These are phyloP conservation scores for Eutrema heterophyllum DNA, from an alignment of 345 rosid genomes.

Conservation along the genomic window DNA sequence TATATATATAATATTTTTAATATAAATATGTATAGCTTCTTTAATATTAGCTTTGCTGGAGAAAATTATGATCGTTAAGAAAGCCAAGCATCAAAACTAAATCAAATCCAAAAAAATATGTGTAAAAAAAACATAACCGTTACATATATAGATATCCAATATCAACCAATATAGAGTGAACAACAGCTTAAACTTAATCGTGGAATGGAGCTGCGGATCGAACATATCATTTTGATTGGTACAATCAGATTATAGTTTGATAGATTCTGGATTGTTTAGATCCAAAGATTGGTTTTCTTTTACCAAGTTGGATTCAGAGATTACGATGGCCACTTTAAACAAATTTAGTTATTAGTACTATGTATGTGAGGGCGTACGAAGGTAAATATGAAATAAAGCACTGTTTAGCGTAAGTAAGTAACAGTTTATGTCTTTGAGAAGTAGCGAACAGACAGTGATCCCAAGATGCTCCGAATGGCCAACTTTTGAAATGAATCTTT, in stretches of 20 bases:
- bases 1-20: background rate
- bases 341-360: background rate
- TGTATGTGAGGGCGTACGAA: background rate
- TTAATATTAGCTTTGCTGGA: background rate
- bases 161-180: background rate
- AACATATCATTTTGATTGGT: constrained; percentile 12
- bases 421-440: constrained; percentile 32
- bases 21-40: background rate
- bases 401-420: constrained; percentile 1
- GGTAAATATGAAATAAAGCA: background rate
- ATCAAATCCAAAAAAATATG: no score
- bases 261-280: constrained; percentile 13
- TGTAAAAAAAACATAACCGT: no score
- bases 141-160: background rate
- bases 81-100: background rate
- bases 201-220: background rate
- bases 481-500: constrained; percentile 32
- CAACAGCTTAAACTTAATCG: background rate
- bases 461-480: constrained; percentile 38
- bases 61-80: background rate
- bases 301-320: constrained; percentile 24
- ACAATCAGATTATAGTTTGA: background rate
- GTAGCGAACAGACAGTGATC: constrained; percentile 38
- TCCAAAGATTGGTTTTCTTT: constrained; percentile 2
- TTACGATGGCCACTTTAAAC: constrained; percentile 14